Evolutionary conservation across 2,329 filamentous ascomycete genomes (phyloP).

Genomic region (Claviceps paspali): DNA sequence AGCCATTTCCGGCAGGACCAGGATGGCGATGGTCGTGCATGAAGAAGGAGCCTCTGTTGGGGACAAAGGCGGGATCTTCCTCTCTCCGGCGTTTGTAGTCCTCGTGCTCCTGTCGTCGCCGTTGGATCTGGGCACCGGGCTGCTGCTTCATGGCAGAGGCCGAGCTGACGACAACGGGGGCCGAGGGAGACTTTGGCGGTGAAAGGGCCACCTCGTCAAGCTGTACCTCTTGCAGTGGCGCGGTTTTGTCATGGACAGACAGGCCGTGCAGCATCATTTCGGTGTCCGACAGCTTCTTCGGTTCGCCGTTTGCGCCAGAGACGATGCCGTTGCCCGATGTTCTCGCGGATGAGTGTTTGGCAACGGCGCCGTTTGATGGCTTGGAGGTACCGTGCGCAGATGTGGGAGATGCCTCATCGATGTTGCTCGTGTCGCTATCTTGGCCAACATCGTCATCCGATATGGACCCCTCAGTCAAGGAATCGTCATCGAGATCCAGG

Average conservation of each 20-base stretch:
- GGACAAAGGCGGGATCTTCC: slow-evolving; percentile 83
- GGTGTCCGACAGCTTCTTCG: slow-evolving; percentile 32
- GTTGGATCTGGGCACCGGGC: slow-evolving; percentile 48
- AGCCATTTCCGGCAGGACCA: slow-evolving; percentile 62
- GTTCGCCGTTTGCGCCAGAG: slow-evolving; percentile 19
- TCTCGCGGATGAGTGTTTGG: slow-evolving; percentile 21
- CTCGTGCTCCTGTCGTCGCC: slow-evolving; percentile 72
- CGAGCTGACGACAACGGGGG: slow-evolving; percentile 40
- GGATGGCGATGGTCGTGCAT: slow-evolving; percentile 86
- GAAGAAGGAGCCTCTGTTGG: slow-evolving; percentile 88
- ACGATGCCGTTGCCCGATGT: slow-evolving; percentile 22
- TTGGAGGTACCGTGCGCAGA: slow-evolving; percentile 26
- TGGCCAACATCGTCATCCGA: slow-evolving; percentile 45
- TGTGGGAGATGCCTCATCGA: slow-evolving; percentile 40
- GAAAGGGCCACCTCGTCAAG: slow-evolving; percentile 29
- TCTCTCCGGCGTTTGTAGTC: slow-evolving; percentile 81
- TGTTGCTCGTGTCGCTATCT: slow-evolving; percentile 50
- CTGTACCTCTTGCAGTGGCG: slow-evolving; percentile 28
- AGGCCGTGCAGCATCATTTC: slow-evolving; percentile 44
- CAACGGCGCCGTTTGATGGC: slow-evolving; percentile 23
- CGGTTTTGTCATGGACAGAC: slow-evolving; percentile 27
- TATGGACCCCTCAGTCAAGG: slow-evolving; percentile 47
- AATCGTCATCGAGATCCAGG: slow-evolving; percentile 48
- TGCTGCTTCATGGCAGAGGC: slow-evolving; percentile 28
- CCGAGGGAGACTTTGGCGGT: slow-evolving; percentile 25